phyloP scores from a whole-genome alignment of 192 early-diverging fungal genomes.

The Backusella psychrophila region DNA sequence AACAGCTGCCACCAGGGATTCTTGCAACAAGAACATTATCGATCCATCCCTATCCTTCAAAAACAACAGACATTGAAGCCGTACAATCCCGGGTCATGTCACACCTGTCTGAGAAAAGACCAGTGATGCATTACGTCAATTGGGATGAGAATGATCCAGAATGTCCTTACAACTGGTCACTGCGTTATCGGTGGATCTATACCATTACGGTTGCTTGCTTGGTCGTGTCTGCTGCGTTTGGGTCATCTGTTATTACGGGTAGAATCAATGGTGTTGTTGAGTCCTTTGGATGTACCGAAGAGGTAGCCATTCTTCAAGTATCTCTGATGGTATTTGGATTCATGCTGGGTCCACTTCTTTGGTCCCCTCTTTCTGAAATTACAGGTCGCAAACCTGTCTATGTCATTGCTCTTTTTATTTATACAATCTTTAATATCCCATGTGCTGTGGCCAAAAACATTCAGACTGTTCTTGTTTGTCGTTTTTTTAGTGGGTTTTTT shows the following conservation, averaged over 20 bases:
- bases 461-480: conserved; percentile 24
- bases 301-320: conserved; percentile 22
- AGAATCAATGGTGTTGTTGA: conserved; percentile 9
- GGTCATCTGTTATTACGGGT: conserved; percentile 24
- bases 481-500: conserved; percentile 26
- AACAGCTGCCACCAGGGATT: conserved; percentile 7
- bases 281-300: conserved; percentile 11
- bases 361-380: conserved; percentile 29
- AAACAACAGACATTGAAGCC: background rate
- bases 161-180: conserved; percentile 26
- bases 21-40: background rate
- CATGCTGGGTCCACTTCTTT: conserved; percentile 23
- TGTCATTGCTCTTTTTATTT: conserved; percentile 18
- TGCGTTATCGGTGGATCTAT: conserved; percentile 16
- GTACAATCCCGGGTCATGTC: background rate
- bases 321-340: conserved; percentile 32
- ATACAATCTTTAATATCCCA: conserved; percentile 29
- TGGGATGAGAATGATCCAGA: conserved; percentile 30
- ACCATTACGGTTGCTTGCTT: conserved; percentile 19
- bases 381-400: conserved; percentile 27
- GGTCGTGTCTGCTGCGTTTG: conserved; percentile 24
- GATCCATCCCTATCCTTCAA: background rate
- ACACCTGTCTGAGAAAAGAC: background rate
- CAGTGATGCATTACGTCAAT: conserved; percentile 18
- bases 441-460: conserved; percentile 31